phyloP scores from a whole-genome alignment of 1,284 basidiomycete genomes.

The Cutaneotrichosporon mucoides region DNA sequence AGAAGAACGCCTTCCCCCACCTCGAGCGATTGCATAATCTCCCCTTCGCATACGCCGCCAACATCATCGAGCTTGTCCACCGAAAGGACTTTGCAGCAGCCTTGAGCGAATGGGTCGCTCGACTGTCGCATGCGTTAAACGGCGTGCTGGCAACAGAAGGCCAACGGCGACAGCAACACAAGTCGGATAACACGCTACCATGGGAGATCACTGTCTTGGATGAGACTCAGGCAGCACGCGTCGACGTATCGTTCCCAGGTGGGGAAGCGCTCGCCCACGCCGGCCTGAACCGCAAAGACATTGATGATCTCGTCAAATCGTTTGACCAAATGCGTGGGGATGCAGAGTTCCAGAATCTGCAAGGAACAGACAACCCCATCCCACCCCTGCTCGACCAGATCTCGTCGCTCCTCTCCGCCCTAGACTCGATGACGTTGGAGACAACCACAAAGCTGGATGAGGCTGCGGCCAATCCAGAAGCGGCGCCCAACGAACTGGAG shows the following conservation, averaged over 20 bases:
- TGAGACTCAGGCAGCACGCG: conserved; percentile 52
- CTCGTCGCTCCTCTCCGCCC: conserved; percentile 64
- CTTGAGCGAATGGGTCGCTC: conserved; percentile 71
- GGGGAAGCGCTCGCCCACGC: conserved; percentile 24
- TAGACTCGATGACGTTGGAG: conserved; percentile 68
- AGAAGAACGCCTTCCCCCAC: conserved; percentile 75
- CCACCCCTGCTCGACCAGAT: conserved; percentile 59
- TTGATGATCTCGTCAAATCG: conserved; percentile 64
- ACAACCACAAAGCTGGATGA: conserved; percentile 77
- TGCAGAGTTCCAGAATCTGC: conserved; percentile 28
- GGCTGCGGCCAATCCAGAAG: neutral
- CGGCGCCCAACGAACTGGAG: neutral
- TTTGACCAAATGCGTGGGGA: conserved; percentile 54
- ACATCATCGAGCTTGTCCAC: conserved; percentile 83
- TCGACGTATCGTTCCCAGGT: conserved; percentile 70
- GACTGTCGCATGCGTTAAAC: conserved; percentile 74
- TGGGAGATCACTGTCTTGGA: conserved; percentile 57
- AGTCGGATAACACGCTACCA: conserved; percentile 71
- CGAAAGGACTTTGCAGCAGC: conserved; percentile 76
- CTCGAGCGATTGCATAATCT: conserved; percentile 83
- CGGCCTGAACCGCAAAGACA: conserved; percentile 63
- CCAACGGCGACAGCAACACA: conserved; percentile 70
- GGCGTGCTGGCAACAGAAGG: conserved; percentile 65
- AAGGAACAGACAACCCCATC: conserved; percentile 52
- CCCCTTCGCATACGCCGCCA: conserved; percentile 88